Percentiles rank a stretch among this genome's conserved stretches.
Conservation (phyloP, 2,329 filamentous ascomycete species). For the Coniochaeta hoffmannii region DNA sequence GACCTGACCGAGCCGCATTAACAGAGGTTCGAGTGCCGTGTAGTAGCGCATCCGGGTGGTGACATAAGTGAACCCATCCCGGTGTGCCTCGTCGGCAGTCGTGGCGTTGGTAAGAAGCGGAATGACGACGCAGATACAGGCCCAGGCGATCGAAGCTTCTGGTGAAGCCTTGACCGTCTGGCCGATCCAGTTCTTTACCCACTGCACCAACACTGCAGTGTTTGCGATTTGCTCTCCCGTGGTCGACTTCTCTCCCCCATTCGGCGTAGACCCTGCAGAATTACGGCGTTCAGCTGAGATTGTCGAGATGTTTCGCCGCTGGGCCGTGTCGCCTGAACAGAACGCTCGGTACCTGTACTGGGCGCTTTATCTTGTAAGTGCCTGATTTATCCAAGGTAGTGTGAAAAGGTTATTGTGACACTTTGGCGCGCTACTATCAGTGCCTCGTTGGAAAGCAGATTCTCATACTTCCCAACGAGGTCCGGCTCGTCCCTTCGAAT, state of each 20-base stretch:
- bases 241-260: slow-evolving; percentile 14
- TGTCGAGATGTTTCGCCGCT: too few species aligned
- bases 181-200: slow-evolving; percentile 16
- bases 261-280: slow-evolving; percentile 9
- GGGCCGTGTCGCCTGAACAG: too few species aligned
- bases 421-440: not conserved
- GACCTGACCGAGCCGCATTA: slow-evolving; percentile 10
- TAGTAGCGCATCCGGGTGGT: slow-evolving; percentile 25
- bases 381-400: not conserved
- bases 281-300: too few species aligned
- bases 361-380: too few species aligned
- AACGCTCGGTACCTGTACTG: too few species aligned
- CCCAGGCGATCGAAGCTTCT: slow-evolving; percentile 23
- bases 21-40: slow-evolving; percentile 18
- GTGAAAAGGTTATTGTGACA: not conserved
- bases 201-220: slow-evolving; percentile 11
- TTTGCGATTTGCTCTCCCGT: slow-evolving; percentile 15
- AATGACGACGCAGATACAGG: slow-evolving; percentile 27
- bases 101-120: slow-evolving; percentile 24
- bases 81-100: slow-evolving; percentile 20
- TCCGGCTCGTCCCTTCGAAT: slow-evolving; percentile 12
- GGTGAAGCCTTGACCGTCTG: slow-evolving; percentile 22
- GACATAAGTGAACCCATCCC: slow-evolving; percentile 24
- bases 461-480: slow-evolving; percentile 18
- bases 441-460: slow-evolving; percentile 10